phyloP scores from a whole-genome alignment of 345 rosid species.

The Salix purpurea region DNA sequence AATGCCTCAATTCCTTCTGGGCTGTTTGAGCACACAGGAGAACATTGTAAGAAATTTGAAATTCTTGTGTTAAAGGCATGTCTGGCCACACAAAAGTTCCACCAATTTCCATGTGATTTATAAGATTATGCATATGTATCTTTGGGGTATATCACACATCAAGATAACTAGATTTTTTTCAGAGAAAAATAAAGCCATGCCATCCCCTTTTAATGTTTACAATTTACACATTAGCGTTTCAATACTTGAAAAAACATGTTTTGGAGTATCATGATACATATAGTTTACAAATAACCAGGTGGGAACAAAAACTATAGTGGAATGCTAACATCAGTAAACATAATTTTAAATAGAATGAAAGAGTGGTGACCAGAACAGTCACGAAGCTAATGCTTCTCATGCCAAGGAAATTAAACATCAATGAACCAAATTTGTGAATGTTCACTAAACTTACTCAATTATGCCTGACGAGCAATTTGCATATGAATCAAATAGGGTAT shows the following conservation, averaged over 20 bases:
- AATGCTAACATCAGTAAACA: not conserved
- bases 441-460: constrained; percentile 41
- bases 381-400: not conserved
- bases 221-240: not conserved
- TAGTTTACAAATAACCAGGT: not conserved
- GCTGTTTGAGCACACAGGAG: constrained; percentile 32
- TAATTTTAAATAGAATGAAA: not conserved
- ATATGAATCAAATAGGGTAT: constrained; percentile 33
- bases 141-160: not conserved
- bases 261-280: not conserved
- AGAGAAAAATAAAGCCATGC: not conserved
- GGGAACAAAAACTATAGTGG: not conserved
- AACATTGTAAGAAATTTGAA: not conserved
- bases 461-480: constrained; percentile 33
- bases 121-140: not conserved
- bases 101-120: too few species aligned
- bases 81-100: not conserved
- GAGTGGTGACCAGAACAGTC: not conserved
- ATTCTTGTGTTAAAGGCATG: not conserved
- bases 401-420: not conserved
- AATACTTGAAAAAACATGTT: not conserved
- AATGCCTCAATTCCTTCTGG: constrained; percentile 54
- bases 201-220: not conserved
- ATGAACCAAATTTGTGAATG: not conserved
- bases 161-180: not conserved